Percentiles rank a stretch among this genome's conserved stretches.
These are phyloP conservation scores for Plenodomus biglobosus DNA, from an alignment of 2,329 filamentous ascomycete genomes.

Conservation along the genomic window DNA sequence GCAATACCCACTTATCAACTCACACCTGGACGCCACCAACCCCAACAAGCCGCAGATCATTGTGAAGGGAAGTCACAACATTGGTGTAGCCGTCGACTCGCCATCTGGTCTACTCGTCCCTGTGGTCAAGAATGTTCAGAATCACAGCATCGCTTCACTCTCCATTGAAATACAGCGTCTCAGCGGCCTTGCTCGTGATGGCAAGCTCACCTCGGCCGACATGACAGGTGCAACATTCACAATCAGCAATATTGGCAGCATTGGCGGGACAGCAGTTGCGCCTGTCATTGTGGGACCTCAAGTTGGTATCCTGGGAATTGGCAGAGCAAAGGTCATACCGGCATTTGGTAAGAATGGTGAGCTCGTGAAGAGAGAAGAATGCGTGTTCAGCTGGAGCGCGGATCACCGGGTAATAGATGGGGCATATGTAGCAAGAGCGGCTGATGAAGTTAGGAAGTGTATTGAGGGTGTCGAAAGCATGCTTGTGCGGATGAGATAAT, in stretches of 20 bases:
- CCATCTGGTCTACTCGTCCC: constrained; percentile 86
- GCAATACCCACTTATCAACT: constrained; percentile 83
- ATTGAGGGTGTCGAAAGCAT: constrained; percentile 86
- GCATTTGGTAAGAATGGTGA: constrained; percentile 63
- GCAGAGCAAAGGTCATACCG: constrained; percentile 76
- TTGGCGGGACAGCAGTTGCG: constrained; percentile 88
- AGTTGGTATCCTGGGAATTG: constrained; percentile 88
- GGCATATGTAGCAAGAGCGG: constrained; percentile 89
- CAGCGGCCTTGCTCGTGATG: constrained; percentile 69
- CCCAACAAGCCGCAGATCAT: constrained; percentile 71
- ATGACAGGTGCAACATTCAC: constrained; percentile 88
- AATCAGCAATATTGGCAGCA: constrained; percentile 92
- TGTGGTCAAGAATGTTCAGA: constrained; percentile 81
- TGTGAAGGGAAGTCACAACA: constrained; percentile 84
- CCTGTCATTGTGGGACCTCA: constrained; percentile 90
- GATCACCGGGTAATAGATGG: constrained; percentile 95
- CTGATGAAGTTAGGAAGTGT: constrained; percentile 73
- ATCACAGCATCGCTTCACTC: constrained; percentile 74
- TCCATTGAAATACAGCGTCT: constrained; percentile 74
- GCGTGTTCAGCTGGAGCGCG: constrained; percentile 94
- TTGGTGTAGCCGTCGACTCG: constrained; percentile 94
- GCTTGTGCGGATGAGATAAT: constrained; percentile 63
- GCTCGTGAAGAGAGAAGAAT: constrained; percentile 75
- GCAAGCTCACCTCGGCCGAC: constrained; percentile 73
- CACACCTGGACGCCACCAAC: constrained; percentile 69